phyloP scores from a whole-genome alignment of 2,329 filamentous ascomycete species.

The Byssochlamys sp. region DNA sequence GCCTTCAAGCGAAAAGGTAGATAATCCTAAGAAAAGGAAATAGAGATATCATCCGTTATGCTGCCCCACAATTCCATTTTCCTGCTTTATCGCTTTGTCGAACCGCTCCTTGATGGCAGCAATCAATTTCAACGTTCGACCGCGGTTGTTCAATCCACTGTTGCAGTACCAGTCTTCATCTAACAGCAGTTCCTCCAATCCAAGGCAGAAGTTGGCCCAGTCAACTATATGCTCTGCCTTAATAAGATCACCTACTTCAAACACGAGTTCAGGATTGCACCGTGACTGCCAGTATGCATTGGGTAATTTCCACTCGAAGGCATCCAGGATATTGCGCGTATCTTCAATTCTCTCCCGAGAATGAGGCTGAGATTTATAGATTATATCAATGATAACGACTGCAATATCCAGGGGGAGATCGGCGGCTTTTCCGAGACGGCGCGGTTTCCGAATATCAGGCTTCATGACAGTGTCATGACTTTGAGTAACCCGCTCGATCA shows the following conservation, averaged over 20 bases:
- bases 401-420: background rate
- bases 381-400: background rate
- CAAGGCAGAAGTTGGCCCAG: conserved; percentile 3
- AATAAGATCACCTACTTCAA: background rate
- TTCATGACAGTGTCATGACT: background rate
- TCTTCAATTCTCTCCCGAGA: background rate
- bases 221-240: background rate
- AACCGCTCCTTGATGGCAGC: background rate
- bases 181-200: conserved; percentile 4
- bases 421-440: background rate
- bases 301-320: background rate
- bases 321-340: background rate
- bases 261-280: conserved; percentile 1
- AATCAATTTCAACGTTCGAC: background rate
- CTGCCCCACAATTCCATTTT: too few relatives aligned
- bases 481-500: background rate
- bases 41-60: too few relatives aligned
- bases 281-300: conserved; percentile 1
- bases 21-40: too few relatives aligned
- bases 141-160: conserved; percentile 3
- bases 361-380: background rate
- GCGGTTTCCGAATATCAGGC: background rate
- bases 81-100: too few relatives aligned
- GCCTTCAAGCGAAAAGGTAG: too few relatives aligned
- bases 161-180: conserved; percentile 4